Evolutionary conservation across 805 yeast genomes (phyloP).

Genomic region (Yamadazyma endophytica): DNA sequence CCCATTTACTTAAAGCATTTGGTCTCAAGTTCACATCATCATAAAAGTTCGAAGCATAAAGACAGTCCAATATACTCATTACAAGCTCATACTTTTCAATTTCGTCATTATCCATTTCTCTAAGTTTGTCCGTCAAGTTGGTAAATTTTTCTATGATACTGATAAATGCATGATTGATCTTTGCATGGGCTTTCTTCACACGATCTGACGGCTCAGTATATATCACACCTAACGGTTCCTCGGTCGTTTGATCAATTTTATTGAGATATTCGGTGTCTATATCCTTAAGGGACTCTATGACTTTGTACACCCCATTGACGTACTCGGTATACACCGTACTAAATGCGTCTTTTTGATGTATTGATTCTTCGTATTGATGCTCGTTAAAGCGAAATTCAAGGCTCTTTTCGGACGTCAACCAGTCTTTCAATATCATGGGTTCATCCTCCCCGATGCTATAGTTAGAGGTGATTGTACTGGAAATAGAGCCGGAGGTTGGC

Average conservation of each 20-base stretch:
- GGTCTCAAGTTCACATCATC: slow-evolving; percentile 37
- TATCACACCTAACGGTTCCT: slow-evolving; percentile 29
- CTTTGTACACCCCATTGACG: slow-evolving; percentile 47
- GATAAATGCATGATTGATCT: slow-evolving; percentile 21
- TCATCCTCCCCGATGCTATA: slow-evolving; percentile 8
- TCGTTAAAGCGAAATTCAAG: slow-evolving; percentile 39
- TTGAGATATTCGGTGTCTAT: too few relatives aligned
- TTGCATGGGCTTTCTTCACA: slow-evolving; percentile 2
- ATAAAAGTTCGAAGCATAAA: slow-evolving; percentile 49
- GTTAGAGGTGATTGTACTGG: slow-evolving; percentile 6
- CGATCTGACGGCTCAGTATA: slow-evolving; percentile 10
- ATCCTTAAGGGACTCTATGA: slow-evolving; percentile 37
- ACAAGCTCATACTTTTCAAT: slow-evolving; percentile 34
- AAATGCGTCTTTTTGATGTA: slow-evolving; percentile 37
- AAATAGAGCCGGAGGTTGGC: slow-evolving; percentile 18
- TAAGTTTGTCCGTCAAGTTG: slow-evolving; percentile 18
- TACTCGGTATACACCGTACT: slow-evolving; percentile 43
- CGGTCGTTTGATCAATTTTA: slow-evolving; percentile 6
- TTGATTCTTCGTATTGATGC: slow-evolving; percentile 33
- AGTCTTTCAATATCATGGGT: slow-evolving; percentile 41
- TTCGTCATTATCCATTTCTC: slow-evolving; percentile 22
- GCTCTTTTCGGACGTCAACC: slow-evolving; percentile 38
- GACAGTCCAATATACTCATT: slow-evolving; percentile 52
- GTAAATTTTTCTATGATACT: slow-evolving; percentile 25
- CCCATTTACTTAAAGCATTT: slow-evolving; percentile 52